These are phyloP conservation scores for Zarea fungicola DNA, from an alignment of 2,329 filamentous ascomycete species.

Conservation along the genomic window DNA sequence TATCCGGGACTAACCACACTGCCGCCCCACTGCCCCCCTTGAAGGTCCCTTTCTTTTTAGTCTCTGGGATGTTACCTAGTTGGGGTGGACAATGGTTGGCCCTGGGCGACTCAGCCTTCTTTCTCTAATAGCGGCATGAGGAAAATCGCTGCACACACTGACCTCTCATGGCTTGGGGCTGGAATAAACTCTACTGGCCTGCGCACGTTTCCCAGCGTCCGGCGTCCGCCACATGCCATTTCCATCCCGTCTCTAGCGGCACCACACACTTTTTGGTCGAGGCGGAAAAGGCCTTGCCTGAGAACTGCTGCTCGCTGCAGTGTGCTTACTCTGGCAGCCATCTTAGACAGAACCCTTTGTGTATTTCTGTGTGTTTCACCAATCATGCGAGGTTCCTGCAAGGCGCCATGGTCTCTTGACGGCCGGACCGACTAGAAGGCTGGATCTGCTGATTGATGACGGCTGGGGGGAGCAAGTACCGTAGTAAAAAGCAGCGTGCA, in stretches of 20 bases:
- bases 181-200: too few relatives aligned
- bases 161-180: too few relatives aligned
- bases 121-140: conserved; percentile 6
- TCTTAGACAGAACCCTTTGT: not conserved
- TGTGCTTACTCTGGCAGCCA: not conserved
- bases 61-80: not conserved
- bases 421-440: not conserved
- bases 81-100: conserved; percentile 6
- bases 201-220: too few relatives aligned
- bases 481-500: not conserved
- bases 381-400: conserved; percentile 8
- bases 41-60: not conserved
- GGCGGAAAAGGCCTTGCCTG: too few relatives aligned
- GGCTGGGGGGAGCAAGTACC: not conserved
- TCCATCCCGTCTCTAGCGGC: too few relatives aligned
- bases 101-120: not conserved
- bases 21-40: not conserved
- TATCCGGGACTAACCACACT: not conserved
- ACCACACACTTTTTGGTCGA: too few relatives aligned
- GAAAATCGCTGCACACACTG: not conserved
- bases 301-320: too few relatives aligned
- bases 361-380: conserved; percentile 10
- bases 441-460: not conserved
- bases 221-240: too few relatives aligned
- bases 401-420: not conserved